Evolutionary conservation across 1,284 basidiomycete species (phyloP).

Genomic region (Coniophora puteana): DNA sequence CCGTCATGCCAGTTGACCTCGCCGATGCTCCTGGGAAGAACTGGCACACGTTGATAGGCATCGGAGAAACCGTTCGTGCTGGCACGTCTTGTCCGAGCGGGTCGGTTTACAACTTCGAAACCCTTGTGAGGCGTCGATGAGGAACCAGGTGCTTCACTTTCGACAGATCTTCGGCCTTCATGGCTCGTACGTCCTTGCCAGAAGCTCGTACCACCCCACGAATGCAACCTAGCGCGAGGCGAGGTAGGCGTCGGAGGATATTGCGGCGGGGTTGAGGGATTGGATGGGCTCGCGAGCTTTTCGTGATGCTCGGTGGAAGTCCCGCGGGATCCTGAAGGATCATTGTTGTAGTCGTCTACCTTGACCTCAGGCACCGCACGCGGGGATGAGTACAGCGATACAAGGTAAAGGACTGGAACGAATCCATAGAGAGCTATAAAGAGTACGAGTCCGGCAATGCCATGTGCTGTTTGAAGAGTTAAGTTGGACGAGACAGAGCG

Average conservation of each 20-base stretch:
- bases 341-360: constrained; percentile 18
- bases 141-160: constrained; percentile 45
- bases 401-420: constrained; percentile 42
- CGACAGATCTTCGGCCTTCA: constrained; percentile 44
- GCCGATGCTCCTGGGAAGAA: constrained; percentile 48
- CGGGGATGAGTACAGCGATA: constrained; percentile 25
- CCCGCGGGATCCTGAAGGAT: constrained; percentile 24
- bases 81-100: constrained; percentile 41
- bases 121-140: constrained; percentile 40
- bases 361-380: constrained; percentile 14
- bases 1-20: constrained; percentile 75
- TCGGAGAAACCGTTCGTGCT: constrained; percentile 45
- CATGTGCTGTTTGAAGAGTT: constrained; percentile 58
- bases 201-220: constrained; percentile 48
- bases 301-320: constrained; percentile 45
- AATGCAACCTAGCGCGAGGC: constrained; percentile 44
- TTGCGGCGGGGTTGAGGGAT: constrained; percentile 33
- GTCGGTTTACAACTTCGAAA: constrained; percentile 74
- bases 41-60: constrained; percentile 31
- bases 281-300: constrained; percentile 39
- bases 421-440: constrained; percentile 56
- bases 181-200: constrained; percentile 36
- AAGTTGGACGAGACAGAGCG: constrained; percentile 27
- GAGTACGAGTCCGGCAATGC: constrained; percentile 57
- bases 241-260: constrained; percentile 40